phyloP scores from a whole-genome alignment of 1,139 yeast species.

The Diutina neorugosa region DNA sequence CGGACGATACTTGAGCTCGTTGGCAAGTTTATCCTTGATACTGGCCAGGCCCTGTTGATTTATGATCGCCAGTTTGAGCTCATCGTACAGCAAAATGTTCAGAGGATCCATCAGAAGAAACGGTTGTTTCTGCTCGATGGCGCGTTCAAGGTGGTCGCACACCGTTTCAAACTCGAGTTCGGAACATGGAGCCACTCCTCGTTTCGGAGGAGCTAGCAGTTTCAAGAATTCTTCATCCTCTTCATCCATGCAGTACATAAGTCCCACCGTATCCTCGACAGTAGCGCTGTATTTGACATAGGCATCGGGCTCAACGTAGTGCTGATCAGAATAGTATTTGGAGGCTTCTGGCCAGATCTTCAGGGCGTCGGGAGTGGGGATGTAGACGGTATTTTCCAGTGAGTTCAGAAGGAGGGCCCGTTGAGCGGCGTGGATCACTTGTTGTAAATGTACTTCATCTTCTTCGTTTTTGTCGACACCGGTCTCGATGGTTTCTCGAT shows the following conservation, averaged over 20 bases:
- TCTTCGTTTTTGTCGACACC: slow-evolving; percentile 98
- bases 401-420: slow-evolving; percentile 34
- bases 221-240: slow-evolving; percentile 59
- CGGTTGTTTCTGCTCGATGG: slow-evolving; percentile 75
- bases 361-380: slow-evolving; percentile 96
- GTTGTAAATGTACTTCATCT: slow-evolving; percentile 91
- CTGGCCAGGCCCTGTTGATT: slow-evolving; percentile 16
- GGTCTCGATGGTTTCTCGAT: slow-evolving; percentile 83
- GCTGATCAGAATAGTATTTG: slow-evolving; percentile 51
- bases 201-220: slow-evolving; percentile 13
- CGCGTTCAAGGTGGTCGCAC: slow-evolving; percentile 62
- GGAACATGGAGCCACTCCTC: slow-evolving; percentile 10
- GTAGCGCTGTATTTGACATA: slow-evolving; percentile 89
- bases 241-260: slow-evolving; percentile 86
- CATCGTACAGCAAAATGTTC: slow-evolving; percentile 60
- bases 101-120: slow-evolving; percentile 76
- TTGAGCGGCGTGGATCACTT: slow-evolving; percentile 70
- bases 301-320: slow-evolving; percentile 60
- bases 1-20: slow-evolving; percentile 27
- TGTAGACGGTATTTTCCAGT: slow-evolving; percentile 37
- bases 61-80: slow-evolving; percentile 20
- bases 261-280: slow-evolving; percentile 86
- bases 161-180: slow-evolving; percentile 83
- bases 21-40: slow-evolving; percentile 27
- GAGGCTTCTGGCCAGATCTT: slow-evolving; percentile 67